phyloP scores from a whole-genome alignment of 768 basidiomycete genomes.

The Filobasidium wieringae region DNA sequence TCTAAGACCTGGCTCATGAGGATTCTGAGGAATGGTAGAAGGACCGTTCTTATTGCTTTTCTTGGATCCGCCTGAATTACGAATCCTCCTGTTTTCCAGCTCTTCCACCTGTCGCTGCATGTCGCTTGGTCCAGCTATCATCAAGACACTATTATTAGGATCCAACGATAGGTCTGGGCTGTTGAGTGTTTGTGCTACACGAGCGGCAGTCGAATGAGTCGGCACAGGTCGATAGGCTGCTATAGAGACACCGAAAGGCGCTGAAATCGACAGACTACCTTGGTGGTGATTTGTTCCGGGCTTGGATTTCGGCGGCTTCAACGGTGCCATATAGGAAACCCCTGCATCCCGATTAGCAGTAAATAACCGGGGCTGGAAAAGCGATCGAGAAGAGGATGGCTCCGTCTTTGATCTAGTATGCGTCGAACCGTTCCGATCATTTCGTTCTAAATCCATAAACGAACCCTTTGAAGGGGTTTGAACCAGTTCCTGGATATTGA shows the following conservation, averaged over 20 bases:
- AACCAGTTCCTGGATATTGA: background rate
- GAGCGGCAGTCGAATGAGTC: background rate
- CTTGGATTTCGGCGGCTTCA: too few species aligned
- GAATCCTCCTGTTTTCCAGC: background rate
- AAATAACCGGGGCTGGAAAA: background rate
- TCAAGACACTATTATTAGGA: constrained; percentile 1
- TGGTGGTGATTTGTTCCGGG: too few species aligned
- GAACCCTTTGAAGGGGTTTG: background rate
- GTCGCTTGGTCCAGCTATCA: constrained; percentile 2
- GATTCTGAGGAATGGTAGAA: background rate
- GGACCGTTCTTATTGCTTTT: background rate
- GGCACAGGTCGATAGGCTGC: constrained; percentile 7
- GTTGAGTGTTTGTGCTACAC: background rate
- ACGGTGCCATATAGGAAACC: too few species aligned
- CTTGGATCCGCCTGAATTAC: background rate
- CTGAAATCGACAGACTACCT: constrained; percentile 1
- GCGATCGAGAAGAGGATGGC: background rate
- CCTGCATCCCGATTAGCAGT: background rate
- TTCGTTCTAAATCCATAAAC: background rate
- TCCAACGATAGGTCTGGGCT: constrained; percentile 1
- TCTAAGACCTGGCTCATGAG: background rate
- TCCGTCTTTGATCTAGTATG: background rate
- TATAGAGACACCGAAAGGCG: constrained; percentile 5
- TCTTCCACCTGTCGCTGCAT: constrained; percentile 1
- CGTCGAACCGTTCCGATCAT: background rate